Evolutionary conservation across 305 asterid species (phyloP), one percentile per base, ranked within the genome.

Genomic region (Fraxinus platypoda): DNA sequence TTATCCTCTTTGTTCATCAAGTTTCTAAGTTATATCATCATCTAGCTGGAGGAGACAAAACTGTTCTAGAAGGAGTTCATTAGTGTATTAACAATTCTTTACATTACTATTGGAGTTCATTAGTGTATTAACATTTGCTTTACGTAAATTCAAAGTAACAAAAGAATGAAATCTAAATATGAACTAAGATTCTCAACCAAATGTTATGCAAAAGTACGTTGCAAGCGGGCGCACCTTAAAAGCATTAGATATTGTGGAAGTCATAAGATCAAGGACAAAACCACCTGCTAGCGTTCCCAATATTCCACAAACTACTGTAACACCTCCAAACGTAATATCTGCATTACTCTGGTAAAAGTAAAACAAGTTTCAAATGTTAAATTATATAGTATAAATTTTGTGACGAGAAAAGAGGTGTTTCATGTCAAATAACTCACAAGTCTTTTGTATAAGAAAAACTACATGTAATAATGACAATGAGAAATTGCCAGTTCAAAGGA

Each of bases 301-400:
- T 85, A 95, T 84, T 76, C 99, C 99, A 80, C 97, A 94, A 21
- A 93, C 81, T 52, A 90, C 88, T 12, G 99, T 94, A 74, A 95
- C 90, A n/a, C 95, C 99, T 86, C 99, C 99, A 85, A 95, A 95
- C 87, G 90, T 84, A 78, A 92, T 86, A 88, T 95, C 99, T 23
- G 99, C 97, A 84, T 92, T 91, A 84, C 85, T 87, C 98, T 95
- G 91, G 74, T 30, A 70, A 15, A 30, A 70, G 74, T 19, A 88
- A 74, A 68, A 76, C 34, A 52, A 82, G 77, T n/a, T 8, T 57
- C 8, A n/a, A 68, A 85, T 17, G 70, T 81, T 49, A 73, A 76
- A 62, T 15, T 26, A 38, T 23, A 75, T 31, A 64, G 72, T 25
- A 21, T 6, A 38, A 52, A 82, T 19, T 7, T 21, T 25, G 68